These are phyloP conservation scores for Crithidia sp. DNA, from an alignment of 208 protist species.

Conservation along the genomic window DNA sequence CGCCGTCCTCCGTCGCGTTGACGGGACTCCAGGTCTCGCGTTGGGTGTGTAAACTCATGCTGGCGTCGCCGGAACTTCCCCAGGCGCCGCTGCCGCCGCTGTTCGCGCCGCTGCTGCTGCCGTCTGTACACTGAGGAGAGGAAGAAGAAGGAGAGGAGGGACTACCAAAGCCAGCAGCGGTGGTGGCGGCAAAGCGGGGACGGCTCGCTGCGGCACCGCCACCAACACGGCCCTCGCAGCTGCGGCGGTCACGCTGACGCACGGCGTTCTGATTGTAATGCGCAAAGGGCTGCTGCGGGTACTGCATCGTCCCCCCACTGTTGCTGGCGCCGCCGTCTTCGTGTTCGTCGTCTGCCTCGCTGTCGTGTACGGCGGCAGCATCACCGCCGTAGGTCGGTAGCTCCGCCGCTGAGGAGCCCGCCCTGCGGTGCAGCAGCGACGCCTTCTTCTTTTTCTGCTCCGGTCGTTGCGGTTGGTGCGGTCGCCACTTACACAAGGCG, in stretches of 20 bases:
- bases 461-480: not conserved
- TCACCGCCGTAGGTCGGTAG: not conserved
- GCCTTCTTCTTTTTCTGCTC: not conserved
- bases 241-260: not conserved
- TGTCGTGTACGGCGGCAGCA: not conserved
- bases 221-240: not conserved
- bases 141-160: no score
- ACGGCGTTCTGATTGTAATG: no score
- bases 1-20: not conserved
- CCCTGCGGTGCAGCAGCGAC: not conserved
- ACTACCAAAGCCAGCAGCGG: no score
- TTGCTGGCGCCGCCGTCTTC: not conserved
- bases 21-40: slow-evolving; percentile 14
- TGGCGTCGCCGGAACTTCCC: not conserved
- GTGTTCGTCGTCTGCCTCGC: not conserved
- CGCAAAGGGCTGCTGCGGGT: no score
- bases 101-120: not conserved
- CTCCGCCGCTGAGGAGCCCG: not conserved
- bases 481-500: slow-evolving; percentile 29
- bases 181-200: not conserved
- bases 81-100: no score
- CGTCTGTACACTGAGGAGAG: not conserved
- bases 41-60: slow-evolving; percentile 3
- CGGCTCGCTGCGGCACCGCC: not conserved
- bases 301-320: not conserved